Evolutionary conservation across 805 yeast genomes (phyloP), one percentile per base, ranked within the genome.

Genomic region (Teunomyces aglyptinius): DNA sequence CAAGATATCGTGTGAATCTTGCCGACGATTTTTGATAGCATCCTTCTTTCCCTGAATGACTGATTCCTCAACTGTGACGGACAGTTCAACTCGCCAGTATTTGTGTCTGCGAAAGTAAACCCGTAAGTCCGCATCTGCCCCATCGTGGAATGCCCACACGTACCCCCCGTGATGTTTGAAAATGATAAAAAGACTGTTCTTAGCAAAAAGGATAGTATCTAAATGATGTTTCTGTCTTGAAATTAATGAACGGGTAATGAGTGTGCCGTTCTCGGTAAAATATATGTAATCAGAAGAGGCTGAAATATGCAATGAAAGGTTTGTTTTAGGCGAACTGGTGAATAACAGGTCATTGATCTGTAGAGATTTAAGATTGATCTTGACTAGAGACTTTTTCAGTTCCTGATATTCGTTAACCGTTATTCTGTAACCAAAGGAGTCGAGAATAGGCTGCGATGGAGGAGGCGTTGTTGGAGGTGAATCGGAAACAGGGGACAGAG

Each of bases 141-240:
- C 49, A 10, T 26, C n/a, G 22, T 47, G 50, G 20, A 40, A 42
- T 15, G 39, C 51, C 19, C 44, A 10, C 5, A 43, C n/a, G 24
- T 15, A 49, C 5, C 52, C 51, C 11, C 29, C 41, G n/a, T 24
- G 20, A 6, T 42, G 38, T 15, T 43, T 44, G 33, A 51, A 31
- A 6, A 18, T 39, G 6, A 51, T 35, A 4, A 49, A 26, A 7
- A 49, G 24, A 2, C 49, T 32, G 35, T 31, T 39, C 22, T 47
- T 47, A 2, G 50, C 38, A 28, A 47, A 36, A 42, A 32, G 46
- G 27, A 51, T 41, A 4, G 38, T 13, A 8, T 24, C 42, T n/a
- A 46, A 16, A 11, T 44, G 46, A n/a, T 41, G 40, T 8, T 36
- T 27, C 6, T 27, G n/a, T 13, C 43, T 33, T 10, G 48, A 28